These are phyloP conservation scores for Balakata baccata DNA, from an alignment of 345 rosid species.

Conservation along the genomic window DNA sequence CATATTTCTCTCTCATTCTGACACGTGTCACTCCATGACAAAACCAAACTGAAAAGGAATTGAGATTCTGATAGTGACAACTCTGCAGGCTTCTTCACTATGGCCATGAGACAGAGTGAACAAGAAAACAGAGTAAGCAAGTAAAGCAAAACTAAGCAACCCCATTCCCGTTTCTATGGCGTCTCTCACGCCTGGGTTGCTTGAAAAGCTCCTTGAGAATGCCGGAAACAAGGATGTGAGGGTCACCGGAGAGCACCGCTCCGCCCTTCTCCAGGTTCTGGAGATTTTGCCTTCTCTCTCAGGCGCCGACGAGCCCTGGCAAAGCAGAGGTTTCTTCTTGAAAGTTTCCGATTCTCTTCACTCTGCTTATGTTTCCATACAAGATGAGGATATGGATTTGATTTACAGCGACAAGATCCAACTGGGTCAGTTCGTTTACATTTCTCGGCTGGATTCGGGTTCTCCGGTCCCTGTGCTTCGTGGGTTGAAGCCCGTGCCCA, in stretches of 20 bases:
- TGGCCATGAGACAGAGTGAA: not conserved
- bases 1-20: too few relatives aligned
- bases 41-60: not conserved
- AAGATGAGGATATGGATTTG: conserved; percentile 38
- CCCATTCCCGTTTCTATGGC: conserved; percentile 28
- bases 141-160: not conserved
- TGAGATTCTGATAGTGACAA: conserved; percentile 15
- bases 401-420: conserved; percentile 46
- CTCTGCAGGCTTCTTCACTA: not conserved
- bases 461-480: conserved; percentile 46
- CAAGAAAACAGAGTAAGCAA: not conserved
- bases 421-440: conserved; percentile 51
- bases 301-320: conserved; percentile 39
- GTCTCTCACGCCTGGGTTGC: conserved; percentile 46
- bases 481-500: conserved; percentile 45
- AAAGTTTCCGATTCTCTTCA: conserved; percentile 57
- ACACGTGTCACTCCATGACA: not conserved
- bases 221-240: conserved; percentile 29
- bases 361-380: conserved; percentile 46
- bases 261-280: conserved; percentile 48
- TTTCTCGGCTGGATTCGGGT: conserved; percentile 37
- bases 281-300: conserved; percentile 50
- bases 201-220: conserved; percentile 40
- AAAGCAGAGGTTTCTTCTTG: conserved; percentile 45
- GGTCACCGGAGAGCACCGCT: conserved; percentile 37